Base-by-base conservation (phyloP, 108 stramenopile species). In the Pseudonitzschia delicatissima region DNA sequence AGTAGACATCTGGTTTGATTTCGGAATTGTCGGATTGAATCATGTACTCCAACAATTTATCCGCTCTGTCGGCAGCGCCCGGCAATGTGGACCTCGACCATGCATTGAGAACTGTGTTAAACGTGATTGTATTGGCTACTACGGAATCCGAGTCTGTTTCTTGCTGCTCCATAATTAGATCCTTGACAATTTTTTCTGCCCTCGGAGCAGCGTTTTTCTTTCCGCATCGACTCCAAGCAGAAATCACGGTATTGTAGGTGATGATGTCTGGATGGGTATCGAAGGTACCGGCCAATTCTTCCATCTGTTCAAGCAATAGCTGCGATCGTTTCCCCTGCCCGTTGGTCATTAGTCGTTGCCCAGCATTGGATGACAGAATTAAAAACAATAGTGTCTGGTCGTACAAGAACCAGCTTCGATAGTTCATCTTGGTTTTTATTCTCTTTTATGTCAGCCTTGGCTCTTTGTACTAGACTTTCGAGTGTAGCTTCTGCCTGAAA, bases 231-330 rank as follows among this genome's bases (percentile, higher is more conserved):
- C 78, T 73, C 87, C 87, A 84, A 18, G 82, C 72, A 55, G 71
- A 77, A 44, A 92, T 68, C 8, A 83, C 73, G 18, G 81, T 79
- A 62, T 87, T 91, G 74, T 86, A 91, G 12, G 85, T 76, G 18
- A 86, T 78, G 17, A 70, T 72, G 63, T 87, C 86, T 1, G 90
- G 90, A 26, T 55, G 62, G 2, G 75, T 66, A 55, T 86, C 82
- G 31, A 57, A 42, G 57, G 36, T 32, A 34, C 63, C 62, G 17
- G 69, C 59, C 47, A 77, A 51, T 36, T 42, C 48, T 69, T 91
- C 74, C 78, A 91, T 84, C 58, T 60, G 64, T 25, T 68, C 21
- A 0, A 91, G 66, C n/a, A 87, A 60, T 7, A 31, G 59, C 50
- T 74, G 67, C n/a, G 83, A 82, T 51, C 68, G n/a, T 80, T 37